Evolutionary conservation across 164 flowering plant species (phyloP).

Genomic region (Chloranthus sessilifolius): DNA sequence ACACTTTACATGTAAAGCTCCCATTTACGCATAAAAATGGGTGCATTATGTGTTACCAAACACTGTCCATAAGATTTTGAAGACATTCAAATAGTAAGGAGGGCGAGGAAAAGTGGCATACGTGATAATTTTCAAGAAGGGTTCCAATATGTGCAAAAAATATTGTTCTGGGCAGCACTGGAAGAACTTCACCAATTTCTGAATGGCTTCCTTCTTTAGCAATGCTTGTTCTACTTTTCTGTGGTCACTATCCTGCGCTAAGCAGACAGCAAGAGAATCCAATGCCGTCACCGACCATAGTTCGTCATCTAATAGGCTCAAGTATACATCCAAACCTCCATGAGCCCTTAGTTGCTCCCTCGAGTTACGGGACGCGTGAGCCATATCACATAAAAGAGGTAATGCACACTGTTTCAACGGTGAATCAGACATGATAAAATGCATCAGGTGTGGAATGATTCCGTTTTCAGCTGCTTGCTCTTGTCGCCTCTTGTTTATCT

Average conservation of each 20-base stretch:
- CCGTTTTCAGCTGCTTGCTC: constrained; percentile 99
- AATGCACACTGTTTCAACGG: constrained; percentile 82
- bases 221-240: constrained; percentile 91
- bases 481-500: constrained; percentile 94
- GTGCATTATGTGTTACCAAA: too few species aligned
- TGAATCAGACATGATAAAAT: constrained; percentile 73
- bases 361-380: constrained; percentile 96
- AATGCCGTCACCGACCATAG: constrained; percentile 92
- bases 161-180: constrained; percentile 90
- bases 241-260: constrained; percentile 93
- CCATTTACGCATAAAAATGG: too few species aligned
- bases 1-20: too few species aligned
- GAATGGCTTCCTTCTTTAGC: constrained; percentile 89
- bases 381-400: constrained; percentile 96
- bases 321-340: constrained; percentile 88
- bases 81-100: too few species aligned
- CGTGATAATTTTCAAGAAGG: constrained; percentile 97
- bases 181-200: constrained; percentile 93
- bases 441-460: constrained; percentile 97
- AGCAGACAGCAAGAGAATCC: constrained; percentile 92
- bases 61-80: too few species aligned
- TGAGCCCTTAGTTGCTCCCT: constrained; percentile 96
- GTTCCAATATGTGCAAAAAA: constrained; percentile 93
- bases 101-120: constrained; percentile 28
- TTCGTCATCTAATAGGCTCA: constrained; percentile 93